phyloP scores from a whole-genome alignment of 345 rosid genomes.

The Citrus maxima region DNA sequence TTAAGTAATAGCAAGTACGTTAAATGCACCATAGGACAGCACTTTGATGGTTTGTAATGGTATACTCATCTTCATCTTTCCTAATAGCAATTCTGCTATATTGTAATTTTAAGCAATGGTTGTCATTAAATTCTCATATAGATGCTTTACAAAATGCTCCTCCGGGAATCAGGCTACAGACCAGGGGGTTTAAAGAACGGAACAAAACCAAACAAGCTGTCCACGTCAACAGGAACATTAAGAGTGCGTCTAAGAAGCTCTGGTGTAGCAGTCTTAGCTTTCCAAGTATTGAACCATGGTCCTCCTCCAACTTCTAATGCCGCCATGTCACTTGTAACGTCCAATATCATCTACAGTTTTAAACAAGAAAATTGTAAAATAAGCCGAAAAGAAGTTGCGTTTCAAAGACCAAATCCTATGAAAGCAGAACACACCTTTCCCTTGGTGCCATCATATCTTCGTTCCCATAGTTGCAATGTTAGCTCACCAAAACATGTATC shows the following conservation, averaged over 20 bases:
- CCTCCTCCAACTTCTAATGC: constrained; percentile 97
- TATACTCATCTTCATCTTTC: no score
- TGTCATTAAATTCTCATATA: no score
- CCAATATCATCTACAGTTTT: constrained; percentile 57
- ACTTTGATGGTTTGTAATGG: not conserved
- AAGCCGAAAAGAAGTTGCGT: not conserved
- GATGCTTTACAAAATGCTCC: not conserved
- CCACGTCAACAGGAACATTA: constrained; percentile 62
- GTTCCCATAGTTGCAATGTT: constrained; percentile 83
- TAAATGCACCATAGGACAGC: not conserved
- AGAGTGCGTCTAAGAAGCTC: constrained; percentile 55
- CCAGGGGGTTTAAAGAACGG: constrained; percentile 89
- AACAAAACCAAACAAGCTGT: constrained; percentile 38
- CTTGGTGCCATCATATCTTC: constrained; percentile 60
- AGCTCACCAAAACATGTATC: constrained; percentile 76
- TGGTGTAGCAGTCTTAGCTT: constrained; percentile 63
- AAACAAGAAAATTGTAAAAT: not conserved
- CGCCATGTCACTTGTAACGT: constrained; percentile 77
- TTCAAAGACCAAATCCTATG: not conserved
- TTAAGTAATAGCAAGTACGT: not conserved
- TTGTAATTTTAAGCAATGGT: no score
- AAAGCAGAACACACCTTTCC: constrained; percentile 61
- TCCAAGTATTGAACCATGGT: constrained; percentile 93
- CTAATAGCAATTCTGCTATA: no score
- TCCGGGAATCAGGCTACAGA: constrained; percentile 32